phyloP scores from a whole-genome alignment of 2,329 filamentous ascomycete species.

The Ceratocystis papillata region DNA sequence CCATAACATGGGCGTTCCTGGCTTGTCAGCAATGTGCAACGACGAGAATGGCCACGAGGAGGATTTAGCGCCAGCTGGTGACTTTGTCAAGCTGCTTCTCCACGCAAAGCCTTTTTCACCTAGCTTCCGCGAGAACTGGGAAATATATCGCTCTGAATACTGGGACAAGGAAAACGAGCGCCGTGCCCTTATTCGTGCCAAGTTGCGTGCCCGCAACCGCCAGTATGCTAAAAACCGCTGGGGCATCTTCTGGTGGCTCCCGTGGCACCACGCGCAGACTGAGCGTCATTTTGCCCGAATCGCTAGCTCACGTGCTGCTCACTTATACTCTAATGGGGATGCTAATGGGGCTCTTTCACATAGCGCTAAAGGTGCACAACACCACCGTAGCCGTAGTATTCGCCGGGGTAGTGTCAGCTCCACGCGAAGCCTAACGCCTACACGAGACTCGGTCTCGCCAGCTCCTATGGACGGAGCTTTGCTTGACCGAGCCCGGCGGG shows the following conservation, averaged over 20 bases:
- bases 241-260: constrained; percentile 78
- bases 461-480: constrained; percentile 30
- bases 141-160: constrained; percentile 84
- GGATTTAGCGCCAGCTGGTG: constrained; percentile 78
- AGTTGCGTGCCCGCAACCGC: constrained; percentile 57
- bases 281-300: constrained; percentile 26
- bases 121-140: constrained; percentile 94
- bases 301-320: constrained; percentile 25
- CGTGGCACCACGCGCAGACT: constrained; percentile 44
- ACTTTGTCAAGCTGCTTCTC: constrained; percentile 81
- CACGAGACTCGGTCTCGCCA: constrained; percentile 32
- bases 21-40: constrained; percentile 30
- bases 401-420: constrained; percentile 44
- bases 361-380: constrained; percentile 36
- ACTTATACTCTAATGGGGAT: constrained; percentile 33
- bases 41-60: constrained; percentile 67
- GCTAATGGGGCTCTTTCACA: constrained; percentile 28
- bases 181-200: constrained; percentile 58
- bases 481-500: constrained; percentile 22
- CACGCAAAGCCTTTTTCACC: constrained; percentile 91
- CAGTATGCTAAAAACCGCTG: constrained; percentile 57
- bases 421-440: constrained; percentile 41
- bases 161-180: constrained; percentile 96
- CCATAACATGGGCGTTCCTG: constrained; percentile 26
- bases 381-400: constrained; percentile 39